These are phyloP conservation scores for Hanseniaspora lindneri DNA, from an alignment of 805 yeast genomes.

Conservation along the genomic window DNA sequence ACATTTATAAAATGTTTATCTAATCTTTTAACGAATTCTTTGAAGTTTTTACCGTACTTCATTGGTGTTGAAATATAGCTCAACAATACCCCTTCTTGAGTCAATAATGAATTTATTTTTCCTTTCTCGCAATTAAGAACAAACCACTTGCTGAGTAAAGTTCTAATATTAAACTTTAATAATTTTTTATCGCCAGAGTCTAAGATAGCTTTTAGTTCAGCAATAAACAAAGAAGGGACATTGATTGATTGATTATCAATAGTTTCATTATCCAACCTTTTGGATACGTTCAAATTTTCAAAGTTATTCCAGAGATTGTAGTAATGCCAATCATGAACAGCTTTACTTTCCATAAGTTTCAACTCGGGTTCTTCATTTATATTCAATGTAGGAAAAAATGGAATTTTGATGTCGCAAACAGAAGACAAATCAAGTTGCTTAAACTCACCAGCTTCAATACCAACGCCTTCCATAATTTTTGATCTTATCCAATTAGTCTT, in stretches of 20 bases:
- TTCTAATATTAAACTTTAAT: neutral
- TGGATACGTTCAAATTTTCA: neutral
- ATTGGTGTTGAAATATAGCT: constrained; percentile 1
- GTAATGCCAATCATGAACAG: constrained; percentile 9
- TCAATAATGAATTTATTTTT: neutral
- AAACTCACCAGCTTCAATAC: neutral
- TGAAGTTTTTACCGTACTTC: neutral
- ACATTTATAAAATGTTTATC: neutral
- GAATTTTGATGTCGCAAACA: neutral
- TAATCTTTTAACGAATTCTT: constrained; percentile 5
- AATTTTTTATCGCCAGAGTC: neutral
- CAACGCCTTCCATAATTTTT: neutral
- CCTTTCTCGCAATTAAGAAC: neutral
- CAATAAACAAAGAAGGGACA: neutral
- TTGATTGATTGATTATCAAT: neutral
- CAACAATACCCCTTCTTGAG: neutral
- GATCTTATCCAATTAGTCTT: constrained; percentile 5
- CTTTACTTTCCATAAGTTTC: neutral
- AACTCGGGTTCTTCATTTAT: neutral
- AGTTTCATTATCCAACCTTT: neutral
- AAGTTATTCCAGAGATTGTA: neutral
- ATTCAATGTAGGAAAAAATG: neutral
- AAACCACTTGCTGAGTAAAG: constrained; percentile 2
- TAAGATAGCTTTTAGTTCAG: neutral
- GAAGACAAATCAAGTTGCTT: neutral